A percentile compares a stretch with the other conserved stretches of the same genome.
Conservation (phyloP, 352 stramenopile species). For the Globisporangium canariense region DNA sequence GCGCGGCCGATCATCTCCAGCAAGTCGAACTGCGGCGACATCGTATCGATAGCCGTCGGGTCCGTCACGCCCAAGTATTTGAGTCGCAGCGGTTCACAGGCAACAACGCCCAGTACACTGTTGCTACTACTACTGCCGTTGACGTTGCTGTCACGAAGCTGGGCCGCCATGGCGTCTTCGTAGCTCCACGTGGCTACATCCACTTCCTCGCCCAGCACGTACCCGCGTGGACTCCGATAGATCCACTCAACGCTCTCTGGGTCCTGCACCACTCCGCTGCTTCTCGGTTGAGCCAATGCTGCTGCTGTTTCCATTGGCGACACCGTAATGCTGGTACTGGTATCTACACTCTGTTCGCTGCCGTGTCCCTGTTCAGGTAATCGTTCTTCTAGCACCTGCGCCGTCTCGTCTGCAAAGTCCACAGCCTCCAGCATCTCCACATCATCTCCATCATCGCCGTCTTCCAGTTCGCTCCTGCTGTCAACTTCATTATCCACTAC, state of each 20-base stretch:
- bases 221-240: conserved; percentile 61
- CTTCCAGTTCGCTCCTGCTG: background rate
- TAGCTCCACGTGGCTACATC: conserved; percentile 50
- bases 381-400: background rate
- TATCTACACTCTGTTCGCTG: background rate
- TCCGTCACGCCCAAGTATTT: conserved; percentile 68
- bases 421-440: conserved; percentile 2
- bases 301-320: background rate
- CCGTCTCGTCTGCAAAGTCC: background rate
- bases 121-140: conserved; percentile 18
- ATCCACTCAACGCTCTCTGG: conserved; percentile 48
- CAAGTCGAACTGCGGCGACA: conserved; percentile 70
- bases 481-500: background rate
- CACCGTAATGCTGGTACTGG: background rate
- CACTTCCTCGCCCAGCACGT: conserved; percentile 52
- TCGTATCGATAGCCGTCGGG: conserved; percentile 45
- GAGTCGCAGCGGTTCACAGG: conserved; percentile 58
- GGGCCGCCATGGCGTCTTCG: conserved; percentile 50
- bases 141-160: background rate
- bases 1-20: conserved; percentile 74
- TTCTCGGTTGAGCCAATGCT: background rate
- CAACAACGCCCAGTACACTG: conserved; percentile 65
- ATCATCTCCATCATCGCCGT: background rate
- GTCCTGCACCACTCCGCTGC: conserved; percentile 16
- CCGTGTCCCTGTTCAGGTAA: conserved; percentile 8